A percentile compares a stretch with the other conserved stretches of the same genome.
Evolutionary conservation across 179 eudicot species (phyloP).

Genomic region (Spergularia azorica): DNA sequence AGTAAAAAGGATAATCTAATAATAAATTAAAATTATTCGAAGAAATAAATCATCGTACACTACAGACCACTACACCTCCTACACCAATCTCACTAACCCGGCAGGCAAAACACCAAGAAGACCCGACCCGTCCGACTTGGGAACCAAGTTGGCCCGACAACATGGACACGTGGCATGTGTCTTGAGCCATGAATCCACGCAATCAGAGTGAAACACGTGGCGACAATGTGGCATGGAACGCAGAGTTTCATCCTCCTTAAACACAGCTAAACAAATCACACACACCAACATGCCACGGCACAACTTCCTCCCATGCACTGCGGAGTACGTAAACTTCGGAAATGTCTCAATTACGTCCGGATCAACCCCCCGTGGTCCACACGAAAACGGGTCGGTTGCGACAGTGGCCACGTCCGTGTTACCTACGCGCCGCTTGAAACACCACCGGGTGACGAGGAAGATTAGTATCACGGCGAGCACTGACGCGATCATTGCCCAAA

Average conservation of each 20-base stretch:
- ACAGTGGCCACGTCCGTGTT: not conserved
- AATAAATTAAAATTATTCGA: too few species aligned
- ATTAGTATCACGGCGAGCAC: conserved; percentile 15
- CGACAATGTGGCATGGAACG: conserved; percentile 39
- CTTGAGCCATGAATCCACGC: conserved; percentile 37
- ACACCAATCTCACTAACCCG: conserved; percentile 27
- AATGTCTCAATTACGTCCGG: conserved; percentile 29
- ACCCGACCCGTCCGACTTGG: conserved; percentile 17
- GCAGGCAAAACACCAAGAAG: conserved; percentile 12
- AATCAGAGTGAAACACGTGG: conserved; percentile 37
- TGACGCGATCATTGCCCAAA: conserved; percentile 18
- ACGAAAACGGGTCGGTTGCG: conserved; percentile 15
- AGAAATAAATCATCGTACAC: too few species aligned
- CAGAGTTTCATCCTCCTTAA: conserved; percentile 58
- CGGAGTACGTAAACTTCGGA: conserved; percentile 21
- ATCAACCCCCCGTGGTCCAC: conserved; percentile 38
- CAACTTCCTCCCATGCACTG: conserved; percentile 24
- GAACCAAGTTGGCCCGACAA: conserved; percentile 37
- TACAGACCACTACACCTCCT: not conserved
- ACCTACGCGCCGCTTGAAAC: conserved; percentile 25
- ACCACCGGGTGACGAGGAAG: conserved; percentile 24
- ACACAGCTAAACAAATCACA: conserved; percentile 67
- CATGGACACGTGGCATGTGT: conserved; percentile 44
- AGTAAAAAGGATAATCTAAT: too few species aligned
- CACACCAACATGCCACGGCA: conserved; percentile 45